phyloP scores from a whole-genome alignment of 2,329 filamentous ascomycete genomes.

The Mariannaea elegans region DNA sequence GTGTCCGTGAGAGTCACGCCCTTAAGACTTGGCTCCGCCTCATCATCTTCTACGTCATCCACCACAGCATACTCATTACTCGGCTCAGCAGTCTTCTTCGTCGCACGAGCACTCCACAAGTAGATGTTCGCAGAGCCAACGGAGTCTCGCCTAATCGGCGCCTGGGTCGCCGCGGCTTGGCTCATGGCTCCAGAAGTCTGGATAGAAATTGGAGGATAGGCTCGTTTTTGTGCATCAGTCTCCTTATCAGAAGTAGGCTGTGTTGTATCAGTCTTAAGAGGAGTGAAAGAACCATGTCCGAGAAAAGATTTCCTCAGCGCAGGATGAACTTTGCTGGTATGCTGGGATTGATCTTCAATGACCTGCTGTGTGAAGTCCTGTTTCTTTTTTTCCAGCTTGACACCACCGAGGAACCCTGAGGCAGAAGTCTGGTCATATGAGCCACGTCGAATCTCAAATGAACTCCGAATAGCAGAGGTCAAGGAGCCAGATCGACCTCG shows the following conservation, averaged over 20 bases:
- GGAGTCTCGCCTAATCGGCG: slow-evolving; percentile 42
- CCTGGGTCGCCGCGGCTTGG: slow-evolving; percentile 41
- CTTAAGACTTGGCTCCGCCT: slow-evolving; percentile 18
- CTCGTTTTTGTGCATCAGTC: slow-evolving; percentile 39
- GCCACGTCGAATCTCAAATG: slow-evolving; percentile 46
- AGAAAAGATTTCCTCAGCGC: slow-evolving; percentile 44
- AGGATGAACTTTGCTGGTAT: slow-evolving; percentile 44
- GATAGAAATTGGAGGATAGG: slow-evolving; percentile 50
- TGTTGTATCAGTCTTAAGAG: slow-evolving; percentile 39
- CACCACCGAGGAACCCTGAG: slow-evolving; percentile 51
- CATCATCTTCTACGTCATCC: slow-evolving; percentile 31
- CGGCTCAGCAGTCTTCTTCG: slow-evolving; percentile 19
- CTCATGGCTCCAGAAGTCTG: slow-evolving; percentile 40
- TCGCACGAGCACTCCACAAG: slow-evolving; percentile 38
- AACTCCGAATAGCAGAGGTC: slow-evolving; percentile 46
- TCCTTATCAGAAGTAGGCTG: slow-evolving; percentile 28
- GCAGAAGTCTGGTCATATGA: slow-evolving; percentile 45
- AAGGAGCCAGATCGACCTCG: slow-evolving; percentile 50
- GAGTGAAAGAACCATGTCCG: slow-evolving; percentile 39
- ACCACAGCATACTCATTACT: slow-evolving; percentile 35
- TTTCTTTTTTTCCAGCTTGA: slow-evolving; percentile 52
- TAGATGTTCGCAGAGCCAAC: slow-evolving; percentile 46
- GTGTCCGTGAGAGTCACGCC: slow-evolving; percentile 23
- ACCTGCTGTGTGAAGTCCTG: slow-evolving; percentile 44
- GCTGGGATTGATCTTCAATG: slow-evolving; percentile 38